Percentiles rank a stretch among this genome's conserved stretches.
These are phyloP conservation scores for Apiotrichum brassicae DNA, from an alignment of 1,284 basidiomycete genomes.

Conservation along the genomic window DNA sequence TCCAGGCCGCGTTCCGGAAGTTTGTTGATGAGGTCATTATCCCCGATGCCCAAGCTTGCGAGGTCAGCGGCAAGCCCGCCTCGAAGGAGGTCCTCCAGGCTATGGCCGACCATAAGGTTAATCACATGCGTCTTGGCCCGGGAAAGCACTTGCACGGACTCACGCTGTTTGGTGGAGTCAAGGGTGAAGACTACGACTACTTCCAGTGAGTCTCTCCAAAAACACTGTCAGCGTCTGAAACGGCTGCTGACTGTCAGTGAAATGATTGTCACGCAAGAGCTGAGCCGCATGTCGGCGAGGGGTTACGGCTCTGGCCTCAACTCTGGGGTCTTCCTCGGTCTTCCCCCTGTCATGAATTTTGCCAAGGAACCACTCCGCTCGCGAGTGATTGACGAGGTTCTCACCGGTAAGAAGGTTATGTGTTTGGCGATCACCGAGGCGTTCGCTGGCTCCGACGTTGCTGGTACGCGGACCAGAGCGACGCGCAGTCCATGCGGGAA, in stretches of 20 bases:
- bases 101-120: slow-evolving; percentile 60
- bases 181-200: slow-evolving; percentile 81
- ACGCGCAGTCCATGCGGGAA: slow-evolving; percentile 73
- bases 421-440: slow-evolving; percentile 83
- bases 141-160: slow-evolving; percentile 72
- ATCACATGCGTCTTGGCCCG: slow-evolving; percentile 83
- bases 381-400: slow-evolving; percentile 70
- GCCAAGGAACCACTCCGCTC: slow-evolving; percentile 52
- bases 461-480: slow-evolving; percentile 73
- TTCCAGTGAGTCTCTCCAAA: slow-evolving; percentile 44
- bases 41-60: slow-evolving; percentile 56
- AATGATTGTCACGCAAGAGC: slow-evolving; percentile 82
- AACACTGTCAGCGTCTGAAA: slow-evolving; percentile 39
- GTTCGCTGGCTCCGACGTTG: slow-evolving; percentile 85
- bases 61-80: slow-evolving; percentile 67
- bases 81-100: slow-evolving; percentile 41
- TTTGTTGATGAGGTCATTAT: slow-evolving; percentile 54
- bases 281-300: slow-evolving; percentile 68
- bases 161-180: slow-evolving; percentile 74
- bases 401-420: slow-evolving; percentile 62
- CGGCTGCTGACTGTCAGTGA: slow-evolving; percentile 34
- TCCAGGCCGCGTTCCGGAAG: slow-evolving; percentile 49
- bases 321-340: slow-evolving; percentile 62
- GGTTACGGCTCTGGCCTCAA: slow-evolving; percentile 74
- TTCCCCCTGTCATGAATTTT: slow-evolving; percentile 61